Conservation (phyloP, 176 grass and related monocot genomes). For the maize (Zea mays) region DNA sequence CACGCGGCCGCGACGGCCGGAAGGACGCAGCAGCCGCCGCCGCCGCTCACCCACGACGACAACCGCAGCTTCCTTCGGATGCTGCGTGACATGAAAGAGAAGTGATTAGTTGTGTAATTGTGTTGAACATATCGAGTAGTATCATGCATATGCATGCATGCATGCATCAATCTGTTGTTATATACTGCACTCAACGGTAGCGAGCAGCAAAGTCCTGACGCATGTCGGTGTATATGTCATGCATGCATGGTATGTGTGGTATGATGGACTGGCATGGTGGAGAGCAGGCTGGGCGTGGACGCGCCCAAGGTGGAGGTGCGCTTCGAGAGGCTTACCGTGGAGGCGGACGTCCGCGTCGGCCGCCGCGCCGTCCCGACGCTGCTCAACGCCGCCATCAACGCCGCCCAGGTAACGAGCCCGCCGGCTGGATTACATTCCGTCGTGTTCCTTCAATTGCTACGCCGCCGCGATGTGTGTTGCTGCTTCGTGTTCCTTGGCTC, state of each 20-base stretch:
- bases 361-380: slow-evolving; percentile 67
- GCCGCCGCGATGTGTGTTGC: not conserved
- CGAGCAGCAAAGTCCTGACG: not conserved
- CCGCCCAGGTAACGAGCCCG: slow-evolving; percentile 41
- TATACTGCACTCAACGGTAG: no score
- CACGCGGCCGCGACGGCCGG: not conserved
- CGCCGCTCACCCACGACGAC: slow-evolving; percentile 75
- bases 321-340: slow-evolving; percentile 64
- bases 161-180: not conserved
- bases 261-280: not conserved
- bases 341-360: slow-evolving; percentile 57
- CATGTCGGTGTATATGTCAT: not conserved
- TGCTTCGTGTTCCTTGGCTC: not conserved
- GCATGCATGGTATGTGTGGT: not conserved
- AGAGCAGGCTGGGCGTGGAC: slow-evolving; percentile 49
- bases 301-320: slow-evolving; percentile 63
- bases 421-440: not conserved
- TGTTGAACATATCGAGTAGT: not conserved
- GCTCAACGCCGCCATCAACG: slow-evolving; percentile 64
- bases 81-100: slow-evolving; percentile 64
- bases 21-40: slow-evolving; percentile 12
- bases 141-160: not conserved
- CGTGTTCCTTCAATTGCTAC: not conserved
- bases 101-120: slow-evolving; percentile 26
- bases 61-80: slow-evolving; percentile 73